A percentile compares a stretch with the other conserved stretches of the same genome.
phyloP scores from a whole-genome alignment of 169 alveolate species.

The Plasmodium blacklocki region DNA sequence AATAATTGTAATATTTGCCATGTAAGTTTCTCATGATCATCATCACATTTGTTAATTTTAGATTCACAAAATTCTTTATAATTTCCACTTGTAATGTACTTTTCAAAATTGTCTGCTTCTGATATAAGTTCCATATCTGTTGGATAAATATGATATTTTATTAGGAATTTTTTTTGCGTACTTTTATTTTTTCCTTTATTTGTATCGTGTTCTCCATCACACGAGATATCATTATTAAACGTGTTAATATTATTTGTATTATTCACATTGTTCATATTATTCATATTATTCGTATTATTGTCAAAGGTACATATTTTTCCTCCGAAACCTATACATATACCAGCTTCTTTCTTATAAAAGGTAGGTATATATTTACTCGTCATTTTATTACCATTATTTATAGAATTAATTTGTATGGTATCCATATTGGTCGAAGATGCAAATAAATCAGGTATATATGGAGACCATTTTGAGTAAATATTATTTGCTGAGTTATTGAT shows the following conservation, averaged over 20 bases:
- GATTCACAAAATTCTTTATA: slow-evolving; percentile 61
- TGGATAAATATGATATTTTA: slow-evolving; percentile 44
- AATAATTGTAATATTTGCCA: slow-evolving; percentile 65
- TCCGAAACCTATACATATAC: slow-evolving; percentile 81
- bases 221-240: slow-evolving; percentile 15
- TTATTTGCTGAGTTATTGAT: slow-evolving; percentile 61
- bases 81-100: slow-evolving; percentile 56
- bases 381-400: slow-evolving; percentile 78
- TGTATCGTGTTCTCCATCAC: neutral
- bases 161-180: slow-evolving; percentile 1
- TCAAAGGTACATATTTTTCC: slow-evolving; percentile 75
- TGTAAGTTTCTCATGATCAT: slow-evolving; percentile 66
- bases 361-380: slow-evolving; percentile 78
- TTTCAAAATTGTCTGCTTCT: slow-evolving; percentile 73
- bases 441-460: slow-evolving; percentile 78
- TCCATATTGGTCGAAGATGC: slow-evolving; percentile 82
- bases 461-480: slow-evolving; percentile 80
- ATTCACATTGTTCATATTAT: too few relatives aligned
- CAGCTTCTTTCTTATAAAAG: slow-evolving; percentile 78
- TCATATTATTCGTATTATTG: neutral
- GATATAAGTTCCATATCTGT: slow-evolving; percentile 63
- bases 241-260: neutral
- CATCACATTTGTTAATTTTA: slow-evolving; percentile 53
- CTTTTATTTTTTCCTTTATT: neutral
- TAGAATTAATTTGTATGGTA: slow-evolving; percentile 77